phyloP scores from a whole-genome alignment of 345 rosid species.

The Salix suchowensis region DNA sequence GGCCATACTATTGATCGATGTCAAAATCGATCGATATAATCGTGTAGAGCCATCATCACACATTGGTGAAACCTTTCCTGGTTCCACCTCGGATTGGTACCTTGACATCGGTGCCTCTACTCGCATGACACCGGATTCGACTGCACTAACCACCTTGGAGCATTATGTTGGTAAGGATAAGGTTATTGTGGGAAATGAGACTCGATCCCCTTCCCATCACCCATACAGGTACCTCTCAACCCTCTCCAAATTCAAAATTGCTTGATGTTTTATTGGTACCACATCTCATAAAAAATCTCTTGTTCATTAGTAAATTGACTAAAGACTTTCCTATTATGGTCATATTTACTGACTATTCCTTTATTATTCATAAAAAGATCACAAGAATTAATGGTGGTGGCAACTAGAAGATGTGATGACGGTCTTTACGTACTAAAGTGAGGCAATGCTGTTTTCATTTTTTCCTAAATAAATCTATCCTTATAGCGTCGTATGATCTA shows the following conservation, averaged over 20 bases:
- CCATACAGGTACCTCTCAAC: background rate
- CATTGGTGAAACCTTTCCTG: background rate
- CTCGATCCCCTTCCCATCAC: conserved; percentile 1
- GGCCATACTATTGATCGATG: conserved; percentile 2
- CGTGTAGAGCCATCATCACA: background rate
- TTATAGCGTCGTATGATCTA: background rate
- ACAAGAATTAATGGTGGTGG: background rate
- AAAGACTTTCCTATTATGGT: background rate
- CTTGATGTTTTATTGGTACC: conserved; percentile 6
- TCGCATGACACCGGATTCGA: background rate
- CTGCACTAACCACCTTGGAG: background rate
- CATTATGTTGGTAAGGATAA: background rate
- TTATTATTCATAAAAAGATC: background rate
- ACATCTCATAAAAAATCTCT: background rate
- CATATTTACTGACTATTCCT: background rate
- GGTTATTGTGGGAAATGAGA: conserved; percentile 12
- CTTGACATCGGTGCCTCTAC: background rate
- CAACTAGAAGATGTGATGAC: background rate
- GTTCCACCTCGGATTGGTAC: background rate
- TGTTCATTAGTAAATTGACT: conserved; percentile 12
- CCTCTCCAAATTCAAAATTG: background rate
- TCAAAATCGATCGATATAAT: background rate
- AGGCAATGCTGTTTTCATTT: background rate
- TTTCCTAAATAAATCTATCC: background rate
- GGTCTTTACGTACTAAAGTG: background rate